phyloP scores from a whole-genome alignment of 2,329 filamentous ascomycete species.

The Seiridium cupressi region DNA sequence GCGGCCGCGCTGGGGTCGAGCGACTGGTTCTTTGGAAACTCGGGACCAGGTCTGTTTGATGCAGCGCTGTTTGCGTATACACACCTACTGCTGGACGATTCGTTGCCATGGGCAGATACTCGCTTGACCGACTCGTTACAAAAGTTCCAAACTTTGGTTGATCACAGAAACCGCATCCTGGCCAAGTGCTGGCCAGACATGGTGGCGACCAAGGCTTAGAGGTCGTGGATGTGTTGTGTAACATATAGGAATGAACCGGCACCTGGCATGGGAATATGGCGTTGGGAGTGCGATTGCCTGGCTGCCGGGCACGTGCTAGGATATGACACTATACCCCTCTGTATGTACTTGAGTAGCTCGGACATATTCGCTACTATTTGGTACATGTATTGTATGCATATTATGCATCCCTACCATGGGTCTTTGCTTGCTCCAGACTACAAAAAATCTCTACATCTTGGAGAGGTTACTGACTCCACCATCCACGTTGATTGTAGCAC shows the following conservation, averaged over 20 bases:
- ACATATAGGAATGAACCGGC: background rate
- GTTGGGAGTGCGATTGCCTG: background rate
- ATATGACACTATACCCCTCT: slow-evolving; percentile 4
- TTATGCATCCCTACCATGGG: background rate
- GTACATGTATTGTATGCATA: background rate
- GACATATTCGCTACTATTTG: no score
- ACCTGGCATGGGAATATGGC: background rate
- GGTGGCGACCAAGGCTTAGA: background rate
- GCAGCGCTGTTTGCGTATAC: slow-evolving; percentile 89
- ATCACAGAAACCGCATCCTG: slow-evolving; percentile 60
- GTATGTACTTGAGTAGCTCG: background rate
- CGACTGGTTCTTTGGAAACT: slow-evolving; percentile 49
- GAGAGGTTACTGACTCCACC: slow-evolving; percentile 47
- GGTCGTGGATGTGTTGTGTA: background rate
- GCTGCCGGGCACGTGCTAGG: background rate
- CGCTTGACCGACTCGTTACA: slow-evolving; percentile 56
- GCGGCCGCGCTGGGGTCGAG: slow-evolving; percentile 36
- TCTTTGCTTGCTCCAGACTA: no score
- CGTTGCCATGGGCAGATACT: slow-evolving; percentile 62
- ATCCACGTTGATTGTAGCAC: slow-evolving; percentile 62
- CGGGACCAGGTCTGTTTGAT: slow-evolving; percentile 73
- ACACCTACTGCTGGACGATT: slow-evolving; percentile 69
- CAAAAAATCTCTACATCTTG: slow-evolving; percentile 36
- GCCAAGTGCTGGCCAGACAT: slow-evolving; percentile 40
- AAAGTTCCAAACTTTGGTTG: slow-evolving; percentile 60